Conservation (phyloP, 2,329 filamentous ascomycete genomes). For the Trichoderma citrinoviride region DNA sequence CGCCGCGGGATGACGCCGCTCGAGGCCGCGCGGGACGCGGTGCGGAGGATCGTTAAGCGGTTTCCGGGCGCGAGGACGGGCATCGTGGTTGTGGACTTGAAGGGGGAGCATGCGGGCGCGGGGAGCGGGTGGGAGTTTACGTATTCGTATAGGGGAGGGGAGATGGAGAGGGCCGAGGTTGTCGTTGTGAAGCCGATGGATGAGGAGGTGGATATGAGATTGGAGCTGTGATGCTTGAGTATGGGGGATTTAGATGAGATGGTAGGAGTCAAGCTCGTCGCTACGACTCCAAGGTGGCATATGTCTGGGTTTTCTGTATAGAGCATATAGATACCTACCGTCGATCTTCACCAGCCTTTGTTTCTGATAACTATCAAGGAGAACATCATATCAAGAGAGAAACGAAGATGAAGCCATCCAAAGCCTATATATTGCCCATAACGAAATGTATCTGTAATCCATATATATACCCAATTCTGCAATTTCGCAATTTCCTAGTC, state of each 20-base stretch:
- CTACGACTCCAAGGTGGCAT: background rate
- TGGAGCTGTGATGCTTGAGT: background rate
- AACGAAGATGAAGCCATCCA: too few species aligned
- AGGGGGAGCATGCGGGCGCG: conserved; percentile 50
- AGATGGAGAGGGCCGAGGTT: conserved; percentile 46
- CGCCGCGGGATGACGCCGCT: conserved; percentile 47
- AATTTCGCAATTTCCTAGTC: background rate
- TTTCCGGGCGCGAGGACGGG: conserved; percentile 48
- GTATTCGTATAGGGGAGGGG: conserved; percentile 49
- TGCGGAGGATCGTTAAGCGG: conserved; percentile 47
- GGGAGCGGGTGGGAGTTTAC: conserved; percentile 55
- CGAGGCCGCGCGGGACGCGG: conserved; percentile 51
- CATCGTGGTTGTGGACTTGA: conserved; percentile 49
- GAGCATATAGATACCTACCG: too few species aligned
- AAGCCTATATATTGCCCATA: too few species aligned
- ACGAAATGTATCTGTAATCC: background rate
- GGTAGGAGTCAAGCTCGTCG: background rate
- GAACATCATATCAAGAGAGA: too few species aligned
- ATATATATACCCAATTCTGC: background rate
- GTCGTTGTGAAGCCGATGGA: conserved; percentile 38
- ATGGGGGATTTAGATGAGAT: background rate
- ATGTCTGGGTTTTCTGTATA: background rate
- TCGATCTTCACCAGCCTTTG: too few species aligned
- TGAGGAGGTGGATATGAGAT: background rate
- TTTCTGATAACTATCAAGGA: too few species aligned